Percentiles rank a stretch among this genome's conserved stretches.
These are phyloP conservation scores for Fraxinus dipetala DNA, from an alignment of 305 asterid genomes.

Conservation along the genomic window DNA sequence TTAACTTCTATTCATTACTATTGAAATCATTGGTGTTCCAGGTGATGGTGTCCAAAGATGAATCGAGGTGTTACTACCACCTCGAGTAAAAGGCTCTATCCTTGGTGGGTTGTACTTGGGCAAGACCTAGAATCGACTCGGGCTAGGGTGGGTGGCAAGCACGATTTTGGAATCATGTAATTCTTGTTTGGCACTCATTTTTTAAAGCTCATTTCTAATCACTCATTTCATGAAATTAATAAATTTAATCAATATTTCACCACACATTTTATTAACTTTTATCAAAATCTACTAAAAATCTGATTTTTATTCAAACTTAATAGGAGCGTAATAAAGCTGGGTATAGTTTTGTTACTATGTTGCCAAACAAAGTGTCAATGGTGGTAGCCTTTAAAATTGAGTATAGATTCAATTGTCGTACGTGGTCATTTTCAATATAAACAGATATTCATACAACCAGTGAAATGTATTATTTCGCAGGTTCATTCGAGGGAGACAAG, in stretches of 20 bases:
- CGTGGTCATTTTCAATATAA: not conserved
- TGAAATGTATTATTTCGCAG: too few species aligned
- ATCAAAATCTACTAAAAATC: too few species aligned
- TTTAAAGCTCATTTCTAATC: not conserved
- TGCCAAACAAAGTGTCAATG: not conserved
- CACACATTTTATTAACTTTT: too few species aligned
- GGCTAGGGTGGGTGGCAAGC: not conserved
- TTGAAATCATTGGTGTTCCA: not conserved
- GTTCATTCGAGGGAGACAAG: not conserved
- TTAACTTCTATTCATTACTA: not conserved
- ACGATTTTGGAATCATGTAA: not conserved
- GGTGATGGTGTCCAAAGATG: not conserved
- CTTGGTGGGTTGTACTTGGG: not conserved
- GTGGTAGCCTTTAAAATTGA: not conserved
- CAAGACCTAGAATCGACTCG: not conserved
- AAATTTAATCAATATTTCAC: too few species aligned
- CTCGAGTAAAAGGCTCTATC: not conserved
- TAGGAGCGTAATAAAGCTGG: not conserved
- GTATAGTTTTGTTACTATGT: not conserved
- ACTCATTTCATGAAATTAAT: not conserved
- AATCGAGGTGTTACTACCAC: not conserved
- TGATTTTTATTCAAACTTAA: not conserved
- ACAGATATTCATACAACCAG: not conserved
- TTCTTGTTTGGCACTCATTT: not conserved
- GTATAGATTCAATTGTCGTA: not conserved